These are phyloP conservation scores for Dendryphion nanum DNA, from an alignment of 2,329 filamentous ascomycete genomes.

Conservation along the genomic window DNA sequence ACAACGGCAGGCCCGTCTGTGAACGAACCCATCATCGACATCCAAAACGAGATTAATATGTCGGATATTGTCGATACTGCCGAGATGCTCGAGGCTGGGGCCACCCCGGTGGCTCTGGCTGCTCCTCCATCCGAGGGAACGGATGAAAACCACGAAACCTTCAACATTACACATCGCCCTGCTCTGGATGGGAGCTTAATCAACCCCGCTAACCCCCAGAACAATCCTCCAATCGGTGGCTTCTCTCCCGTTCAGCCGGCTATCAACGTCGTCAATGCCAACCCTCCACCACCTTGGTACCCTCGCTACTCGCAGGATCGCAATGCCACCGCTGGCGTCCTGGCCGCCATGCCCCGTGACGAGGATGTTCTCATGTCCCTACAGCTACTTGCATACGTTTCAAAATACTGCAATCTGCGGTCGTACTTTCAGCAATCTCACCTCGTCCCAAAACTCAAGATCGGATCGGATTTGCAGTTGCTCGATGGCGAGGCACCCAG, in stretches of 20 bases:
- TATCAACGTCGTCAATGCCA: slow-evolving; percentile 65
- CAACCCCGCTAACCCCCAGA: slow-evolving; percentile 66
- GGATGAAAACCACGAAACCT: slow-evolving; percentile 71
- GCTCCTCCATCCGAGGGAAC: slow-evolving; percentile 81
- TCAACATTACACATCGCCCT: slow-evolving; percentile 88
- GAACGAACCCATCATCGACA: slow-evolving; percentile 70
- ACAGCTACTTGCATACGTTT: slow-evolving; percentile 94
- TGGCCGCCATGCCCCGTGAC: slow-evolving; percentile 91
- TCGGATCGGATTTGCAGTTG: slow-evolving; percentile 78
- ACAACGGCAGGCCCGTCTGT: slow-evolving; percentile 69
- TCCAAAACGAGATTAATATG: slow-evolving; percentile 80
- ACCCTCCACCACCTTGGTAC: slow-evolving; percentile 75
- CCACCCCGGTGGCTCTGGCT: slow-evolving; percentile 69
- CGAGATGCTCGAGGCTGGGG: slow-evolving; percentile 69
- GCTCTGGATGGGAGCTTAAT: slow-evolving; percentile 82
- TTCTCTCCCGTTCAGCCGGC: slow-evolving; percentile 71
- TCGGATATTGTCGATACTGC: slow-evolving; percentile 84
- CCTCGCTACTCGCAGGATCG: slow-evolving; percentile 79
- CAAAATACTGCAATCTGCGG: slow-evolving; percentile 95
- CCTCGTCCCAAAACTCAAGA: slow-evolving; percentile 85
- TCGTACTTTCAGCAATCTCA: slow-evolving; percentile 96
- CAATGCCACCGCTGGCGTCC: slow-evolving; percentile 63
- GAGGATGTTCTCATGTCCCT: slow-evolving; percentile 98
- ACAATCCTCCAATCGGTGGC: slow-evolving; percentile 63
- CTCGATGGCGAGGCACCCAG: slow-evolving; percentile 65